A percentile compares a stretch with the other conserved stretches of the same genome.
Conservation (phyloP, 2,329 filamentous ascomycete species). For the Cladosporium sp. region DNA sequence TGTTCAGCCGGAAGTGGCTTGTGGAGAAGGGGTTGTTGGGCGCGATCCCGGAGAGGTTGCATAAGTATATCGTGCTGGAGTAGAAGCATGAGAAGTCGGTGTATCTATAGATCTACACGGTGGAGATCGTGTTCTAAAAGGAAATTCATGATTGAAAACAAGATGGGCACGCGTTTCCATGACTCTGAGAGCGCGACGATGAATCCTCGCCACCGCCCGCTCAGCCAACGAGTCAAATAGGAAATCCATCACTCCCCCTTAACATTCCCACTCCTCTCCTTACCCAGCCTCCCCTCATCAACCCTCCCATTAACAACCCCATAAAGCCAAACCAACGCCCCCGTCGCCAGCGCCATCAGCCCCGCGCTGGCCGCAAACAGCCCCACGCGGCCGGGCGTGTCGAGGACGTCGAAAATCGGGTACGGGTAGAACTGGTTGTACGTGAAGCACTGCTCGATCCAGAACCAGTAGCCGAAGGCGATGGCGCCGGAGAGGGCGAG, state of each 20-base stretch:
- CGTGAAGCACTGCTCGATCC: slow-evolving; percentile 66
- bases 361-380: slow-evolving; percentile 59
- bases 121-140: too few relatives aligned
- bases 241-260: slow-evolving; percentile 19
- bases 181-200: too few relatives aligned
- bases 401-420: slow-evolving; percentile 68
- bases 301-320: slow-evolving; percentile 54
- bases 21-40: slow-evolving; percentile 73
- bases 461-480: slow-evolving; percentile 67
- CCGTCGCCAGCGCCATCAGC: slow-evolving; percentile 66
- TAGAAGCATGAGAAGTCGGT: slow-evolving; percentile 31
- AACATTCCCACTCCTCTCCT: slow-evolving; percentile 20
- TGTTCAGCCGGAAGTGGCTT: slow-evolving; percentile 91
- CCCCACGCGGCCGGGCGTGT: slow-evolving; percentile 57
- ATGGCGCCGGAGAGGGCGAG: slow-evolving; percentile 53
- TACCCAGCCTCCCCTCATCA: background rate
- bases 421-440: slow-evolving; percentile 76
- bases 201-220: too few relatives aligned
- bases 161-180: too few relatives aligned
- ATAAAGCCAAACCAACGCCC: slow-evolving; percentile 64
- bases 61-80: slow-evolving; percentile 91
- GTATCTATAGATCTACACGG: background rate
- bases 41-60: slow-evolving; percentile 75
- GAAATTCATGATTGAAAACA: too few relatives aligned
- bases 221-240: background rate